A percentile compares a stretch with the other conserved stretches of the same genome.
These are phyloP conservation scores for Coemansia nantahalensis DNA, from an alignment of 192 early-diverging fungal genomes.

Conservation along the genomic window DNA sequence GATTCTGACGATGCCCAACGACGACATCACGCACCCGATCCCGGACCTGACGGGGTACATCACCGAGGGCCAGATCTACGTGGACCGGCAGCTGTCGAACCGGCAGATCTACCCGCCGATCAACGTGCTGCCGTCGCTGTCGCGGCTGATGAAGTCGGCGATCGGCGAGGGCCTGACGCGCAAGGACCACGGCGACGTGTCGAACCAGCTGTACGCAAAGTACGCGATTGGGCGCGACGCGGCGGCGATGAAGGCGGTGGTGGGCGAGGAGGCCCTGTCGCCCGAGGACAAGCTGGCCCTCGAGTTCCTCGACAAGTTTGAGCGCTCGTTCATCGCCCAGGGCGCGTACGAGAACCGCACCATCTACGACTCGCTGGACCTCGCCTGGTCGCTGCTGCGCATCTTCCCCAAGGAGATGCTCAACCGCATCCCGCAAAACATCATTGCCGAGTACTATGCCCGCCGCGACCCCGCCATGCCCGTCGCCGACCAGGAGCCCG, in stretches of 20 bases:
- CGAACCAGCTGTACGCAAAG: slow-evolving; percentile 99
- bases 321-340: slow-evolving; percentile 96
- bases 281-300: slow-evolving; percentile 96
- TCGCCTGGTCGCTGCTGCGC: slow-evolving; percentile 97
- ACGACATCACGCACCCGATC: slow-evolving; percentile 99
- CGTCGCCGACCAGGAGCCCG: slow-evolving; percentile 8
- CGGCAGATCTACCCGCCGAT: slow-evolving; percentile 99
- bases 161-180: slow-evolving; percentile 98
- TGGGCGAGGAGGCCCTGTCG: slow-evolving; percentile 98
- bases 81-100: slow-evolving; percentile 98
- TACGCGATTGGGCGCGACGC: slow-evolving; percentile 99
- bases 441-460: slow-evolving; percentile 93
- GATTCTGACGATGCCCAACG: slow-evolving; percentile 99
- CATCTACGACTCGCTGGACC: slow-evolving; percentile 94
- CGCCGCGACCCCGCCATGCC: slow-evolving; percentile 42
- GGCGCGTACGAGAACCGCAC: slow-evolving; percentile 95
- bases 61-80: slow-evolving; percentile 99
- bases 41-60: slow-evolving; percentile 99
- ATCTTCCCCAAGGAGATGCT: slow-evolving; percentile 99
- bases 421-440: slow-evolving; percentile 96
- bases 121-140: slow-evolving; percentile 97
- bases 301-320: slow-evolving; percentile 99
- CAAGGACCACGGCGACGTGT: slow-evolving; percentile 98
- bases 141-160: slow-evolving; percentile 98
- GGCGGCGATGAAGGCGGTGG: slow-evolving; percentile 99